phyloP scores from a whole-genome alignment of 2,329 filamentous ascomycete species.

The Colletotrichum cuscutae region DNA sequence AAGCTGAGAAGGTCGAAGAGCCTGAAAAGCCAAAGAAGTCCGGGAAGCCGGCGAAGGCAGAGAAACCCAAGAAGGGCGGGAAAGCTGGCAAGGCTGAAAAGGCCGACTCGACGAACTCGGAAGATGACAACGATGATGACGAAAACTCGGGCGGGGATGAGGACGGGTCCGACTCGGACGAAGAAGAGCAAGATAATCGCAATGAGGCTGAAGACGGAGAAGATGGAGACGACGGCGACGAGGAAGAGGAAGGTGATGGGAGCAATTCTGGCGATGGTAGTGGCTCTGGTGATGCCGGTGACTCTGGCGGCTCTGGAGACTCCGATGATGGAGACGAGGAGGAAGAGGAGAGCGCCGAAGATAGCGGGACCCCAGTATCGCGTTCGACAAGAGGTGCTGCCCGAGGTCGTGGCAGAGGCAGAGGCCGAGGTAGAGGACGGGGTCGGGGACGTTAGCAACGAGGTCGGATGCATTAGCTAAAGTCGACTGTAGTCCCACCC shows the following conservation, averaged over 20 bases:
- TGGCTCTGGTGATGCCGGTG: slow-evolving; percentile 7
- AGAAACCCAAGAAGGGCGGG: slow-evolving; percentile 43
- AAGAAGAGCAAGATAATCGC: slow-evolving; percentile 37
- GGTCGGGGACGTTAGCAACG: slow-evolving; percentile 16
- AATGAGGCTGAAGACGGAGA: slow-evolving; percentile 44
- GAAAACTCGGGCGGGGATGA: slow-evolving; percentile 41
- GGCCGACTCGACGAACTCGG: slow-evolving; percentile 46
- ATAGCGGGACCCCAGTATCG: slow-evolving; percentile 50
- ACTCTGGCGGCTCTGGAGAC: slow-evolving; percentile 35
- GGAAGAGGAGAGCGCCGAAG: slow-evolving; percentile 48
- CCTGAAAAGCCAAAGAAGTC: slow-evolving; percentile 32
- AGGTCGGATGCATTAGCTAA: neutral
- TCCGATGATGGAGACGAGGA: slow-evolving; percentile 35
- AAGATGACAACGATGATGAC: slow-evolving; percentile 39
- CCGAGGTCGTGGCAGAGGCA: slow-evolving; percentile 48
- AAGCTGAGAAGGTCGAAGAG: slow-evolving; percentile 46
- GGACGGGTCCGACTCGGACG: slow-evolving; percentile 1
- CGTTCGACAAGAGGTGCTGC: slow-evolving; percentile 48
- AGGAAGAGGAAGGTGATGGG: slow-evolving; percentile 42
- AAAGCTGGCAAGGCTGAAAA: slow-evolving; percentile 38
- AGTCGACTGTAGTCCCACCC: neutral
- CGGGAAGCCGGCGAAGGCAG: slow-evolving; percentile 45
- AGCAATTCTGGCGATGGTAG: slow-evolving; percentile 43
- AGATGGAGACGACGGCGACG: slow-evolving; percentile 43
- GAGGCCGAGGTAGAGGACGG: slow-evolving; percentile 39